Conservation (phyloP, 768 basidiomycete species). For the Cystofilobasidium capitatum region DNA sequence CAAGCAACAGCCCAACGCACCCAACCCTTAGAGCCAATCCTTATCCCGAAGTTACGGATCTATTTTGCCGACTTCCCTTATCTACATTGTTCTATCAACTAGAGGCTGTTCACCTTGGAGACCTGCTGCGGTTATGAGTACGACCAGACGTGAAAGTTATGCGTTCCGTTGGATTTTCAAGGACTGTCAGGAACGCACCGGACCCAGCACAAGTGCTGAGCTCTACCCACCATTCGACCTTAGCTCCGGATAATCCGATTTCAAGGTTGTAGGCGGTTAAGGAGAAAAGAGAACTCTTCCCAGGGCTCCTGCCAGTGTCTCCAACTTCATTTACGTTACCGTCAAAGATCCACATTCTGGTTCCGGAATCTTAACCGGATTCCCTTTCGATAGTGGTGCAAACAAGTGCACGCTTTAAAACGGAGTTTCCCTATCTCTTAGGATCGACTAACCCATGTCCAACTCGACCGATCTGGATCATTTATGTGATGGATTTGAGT, state of each 20-base stretch:
- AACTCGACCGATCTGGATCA: conserved; percentile 68
- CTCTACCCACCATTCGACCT: conserved; percentile 64
- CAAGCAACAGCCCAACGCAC: conserved; percentile 65
- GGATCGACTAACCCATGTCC: conserved; percentile 78
- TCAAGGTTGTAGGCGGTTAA: conserved; percentile 63
- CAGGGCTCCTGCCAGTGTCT: conserved; percentile 57
- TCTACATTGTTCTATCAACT: conserved; percentile 71
- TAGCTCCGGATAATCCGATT: conserved; percentile 66
- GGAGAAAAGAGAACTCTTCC: conserved; percentile 73
- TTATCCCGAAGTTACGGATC: conserved; percentile 72
- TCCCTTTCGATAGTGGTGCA: conserved; percentile 63
- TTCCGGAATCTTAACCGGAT: conserved; percentile 69
- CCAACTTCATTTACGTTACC: conserved; percentile 60
- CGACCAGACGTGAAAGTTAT: conserved; percentile 61
- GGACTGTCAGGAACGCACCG: conserved; percentile 64
- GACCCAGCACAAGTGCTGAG: conserved; percentile 61
- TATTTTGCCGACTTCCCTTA: conserved; percentile 74
- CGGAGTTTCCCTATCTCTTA: conserved; percentile 67
- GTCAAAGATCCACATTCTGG: conserved; percentile 61
- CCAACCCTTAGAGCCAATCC: conserved; percentile 71
- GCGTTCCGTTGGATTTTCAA: conserved; percentile 71
- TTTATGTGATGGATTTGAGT: conserved; percentile 65
- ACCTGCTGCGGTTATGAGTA: conserved; percentile 72
- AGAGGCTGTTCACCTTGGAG: conserved; percentile 74
- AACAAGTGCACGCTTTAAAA: conserved; percentile 59